phyloP scores from a whole-genome alignment of 345 rosid genomes.

The Salix brachista region DNA sequence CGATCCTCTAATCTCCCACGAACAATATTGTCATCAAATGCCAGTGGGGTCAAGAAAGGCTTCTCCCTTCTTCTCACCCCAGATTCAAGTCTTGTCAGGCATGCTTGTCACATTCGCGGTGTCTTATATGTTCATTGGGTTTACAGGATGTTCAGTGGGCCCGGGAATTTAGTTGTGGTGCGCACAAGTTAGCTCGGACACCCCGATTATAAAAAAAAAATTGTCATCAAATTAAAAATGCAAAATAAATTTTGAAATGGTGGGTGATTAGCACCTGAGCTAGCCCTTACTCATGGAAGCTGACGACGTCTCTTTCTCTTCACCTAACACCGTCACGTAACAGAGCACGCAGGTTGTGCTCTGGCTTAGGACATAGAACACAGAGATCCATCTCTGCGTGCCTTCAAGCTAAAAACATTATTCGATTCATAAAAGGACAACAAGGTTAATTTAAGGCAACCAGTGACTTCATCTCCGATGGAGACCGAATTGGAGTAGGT shows the following conservation, averaged over 20 bases:
- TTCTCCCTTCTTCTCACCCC: too few relatives aligned
- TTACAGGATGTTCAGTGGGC: too few relatives aligned
- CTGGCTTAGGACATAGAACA: conserved; percentile 10
- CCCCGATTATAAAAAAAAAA: too few relatives aligned
- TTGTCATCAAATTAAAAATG: background rate
- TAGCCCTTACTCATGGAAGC: background rate
- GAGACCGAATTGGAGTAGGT: conserved; percentile 38
- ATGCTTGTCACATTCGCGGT: too few relatives aligned
- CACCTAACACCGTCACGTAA: conserved; percentile 25
- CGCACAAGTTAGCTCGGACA: too few relatives aligned
- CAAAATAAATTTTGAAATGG: background rate
- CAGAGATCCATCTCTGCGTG: conserved; percentile 16
- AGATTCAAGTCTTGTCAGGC: too few relatives aligned
- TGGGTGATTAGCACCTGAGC: background rate
- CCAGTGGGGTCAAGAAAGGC: too few relatives aligned
- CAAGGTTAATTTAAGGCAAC: conserved; percentile 32
- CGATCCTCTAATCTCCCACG: background rate
- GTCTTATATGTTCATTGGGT: too few relatives aligned
- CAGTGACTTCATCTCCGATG: conserved; percentile 40
- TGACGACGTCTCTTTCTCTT: background rate
- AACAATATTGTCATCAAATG: background rate
- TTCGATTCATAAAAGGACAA: conserved; percentile 47
- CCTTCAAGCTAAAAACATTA: conserved; percentile 34
- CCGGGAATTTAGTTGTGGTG: too few relatives aligned
- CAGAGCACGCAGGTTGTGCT: conserved; percentile 18